These are phyloP conservation scores for Afroboletus lepidellus DNA, from an alignment of 1,284 basidiomycete species.

Conservation along the genomic window DNA sequence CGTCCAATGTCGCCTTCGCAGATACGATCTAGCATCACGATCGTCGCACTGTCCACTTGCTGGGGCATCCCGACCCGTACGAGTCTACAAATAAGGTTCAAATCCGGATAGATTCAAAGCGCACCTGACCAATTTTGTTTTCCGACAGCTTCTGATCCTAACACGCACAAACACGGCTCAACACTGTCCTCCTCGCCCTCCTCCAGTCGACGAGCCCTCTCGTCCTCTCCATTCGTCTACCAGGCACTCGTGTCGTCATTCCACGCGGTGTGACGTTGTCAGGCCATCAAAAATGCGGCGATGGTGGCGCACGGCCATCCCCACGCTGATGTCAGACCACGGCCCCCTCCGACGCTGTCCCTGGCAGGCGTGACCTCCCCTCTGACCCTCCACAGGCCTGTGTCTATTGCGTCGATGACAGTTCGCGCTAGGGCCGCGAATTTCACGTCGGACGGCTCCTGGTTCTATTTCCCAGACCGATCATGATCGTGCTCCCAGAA, in stretches of 20 bases:
- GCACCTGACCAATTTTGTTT: constrained; percentile 20
- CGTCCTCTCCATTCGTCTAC: background rate
- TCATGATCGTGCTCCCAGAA: constrained; percentile 19
- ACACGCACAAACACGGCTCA: constrained; percentile 24
- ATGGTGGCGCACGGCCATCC: constrained; percentile 21
- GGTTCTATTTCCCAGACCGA: constrained; percentile 16
- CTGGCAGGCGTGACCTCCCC: background rate
- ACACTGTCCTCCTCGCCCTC: constrained; percentile 6
- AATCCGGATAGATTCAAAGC: background rate
- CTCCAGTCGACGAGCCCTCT: background rate
- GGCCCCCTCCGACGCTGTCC: too few species aligned
- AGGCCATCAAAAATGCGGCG: constrained; percentile 17
- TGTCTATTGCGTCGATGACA: background rate
- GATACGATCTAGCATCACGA: constrained; percentile 37
- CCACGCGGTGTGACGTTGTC: constrained; percentile 1
- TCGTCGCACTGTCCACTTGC: constrained; percentile 40
- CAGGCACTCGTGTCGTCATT: constrained; percentile 24
- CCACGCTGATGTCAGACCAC: constrained; percentile 1
- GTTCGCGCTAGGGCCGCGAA: constrained; percentile 6
- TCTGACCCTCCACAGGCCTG: background rate
- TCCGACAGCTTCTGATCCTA: constrained; percentile 28
- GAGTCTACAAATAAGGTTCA: background rate
- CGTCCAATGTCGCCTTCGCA: constrained; percentile 36
- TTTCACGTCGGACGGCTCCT: constrained; percentile 2
- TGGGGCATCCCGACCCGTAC: constrained; percentile 28